Base-by-base conservation (phyloP, 345 rosid genomes). In the Rhodamnia rubescens region DNA sequence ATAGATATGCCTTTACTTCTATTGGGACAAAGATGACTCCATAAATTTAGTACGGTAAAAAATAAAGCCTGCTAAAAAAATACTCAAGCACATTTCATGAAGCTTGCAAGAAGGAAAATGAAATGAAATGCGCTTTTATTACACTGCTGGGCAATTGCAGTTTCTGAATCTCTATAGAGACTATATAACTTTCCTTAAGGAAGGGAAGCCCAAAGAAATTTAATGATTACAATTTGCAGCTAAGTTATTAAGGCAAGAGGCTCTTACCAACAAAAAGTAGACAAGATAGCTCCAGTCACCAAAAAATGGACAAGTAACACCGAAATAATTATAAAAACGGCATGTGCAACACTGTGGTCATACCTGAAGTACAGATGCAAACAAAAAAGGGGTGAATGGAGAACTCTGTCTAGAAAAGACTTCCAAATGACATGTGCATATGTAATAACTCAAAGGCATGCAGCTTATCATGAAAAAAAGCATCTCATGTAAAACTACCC, bases 181-280 rank as follows among this genome's bases (percentile, higher is more conserved):
- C 75, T 32, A 40, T 32, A 15, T 64, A 64, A 64, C 44, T 32
- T 44, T 64, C 44, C 44, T 32, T 64, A 32, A 64, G 44, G 44
- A 24, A 29, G 44, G 44, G 29, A 32, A 64, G 78, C 18, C 55
- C 56, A 29, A 29, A 75, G 57, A 82, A 74, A 64, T 75, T 40
- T 54, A 86, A 82, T 40, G 58, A 57, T 59, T 69, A 56, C 26
- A 20, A 21, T 56, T 22, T 8, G 24, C 32, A 64, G 44, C 78
- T 16, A 64, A 32, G 78, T 64, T 64, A 64, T 32, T 10, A 58
- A 86, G 49, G 47, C 51, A 24, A 58, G 61, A 49, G 50, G 88
- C 80, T 53, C 93, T 97, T 93, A 97, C 98, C 99, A 97, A 90
- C 95, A 96, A 87, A 86, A 91, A 53, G 99, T 96, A 86, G 98